These are phyloP conservation scores for Paecilomyces variotii DNA, from an alignment of 2,329 filamentous ascomycete species.

Conservation along the genomic window DNA sequence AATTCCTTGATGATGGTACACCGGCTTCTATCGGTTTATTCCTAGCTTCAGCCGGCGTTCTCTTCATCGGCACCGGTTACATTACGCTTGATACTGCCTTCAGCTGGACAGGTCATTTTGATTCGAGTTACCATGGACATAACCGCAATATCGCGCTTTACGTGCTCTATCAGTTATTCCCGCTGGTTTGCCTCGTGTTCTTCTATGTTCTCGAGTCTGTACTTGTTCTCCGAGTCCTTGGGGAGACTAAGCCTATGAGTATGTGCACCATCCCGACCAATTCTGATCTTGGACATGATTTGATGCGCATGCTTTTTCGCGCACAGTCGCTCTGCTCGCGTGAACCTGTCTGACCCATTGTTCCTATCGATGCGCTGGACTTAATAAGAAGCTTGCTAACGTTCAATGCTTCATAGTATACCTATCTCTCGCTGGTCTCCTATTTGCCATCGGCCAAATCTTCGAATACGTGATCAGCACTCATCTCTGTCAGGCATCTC, in stretches of 20 bases:
- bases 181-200: slow-evolving; percentile 77
- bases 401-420: slow-evolving; percentile 49
- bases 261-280: slow-evolving; percentile 24
- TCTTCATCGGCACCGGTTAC: slow-evolving; percentile 89
- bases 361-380: background rate
- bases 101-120: slow-evolving; percentile 72
- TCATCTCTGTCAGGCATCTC: slow-evolving; percentile 77
- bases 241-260: slow-evolving; percentile 85
- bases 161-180: slow-evolving; percentile 83
- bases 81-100: slow-evolving; percentile 92
- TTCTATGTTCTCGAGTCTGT: slow-evolving; percentile 80
- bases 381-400: slow-evolving; percentile 1
- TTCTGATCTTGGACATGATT: background rate
- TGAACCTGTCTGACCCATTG: background rate
- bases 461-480: slow-evolving; percentile 94
- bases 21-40: slow-evolving; percentile 72
- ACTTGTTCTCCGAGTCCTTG: slow-evolving; percentile 76
- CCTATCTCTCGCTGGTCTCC: slow-evolving; percentile 61
- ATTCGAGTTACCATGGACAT: slow-evolving; percentile 45
- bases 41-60: slow-evolving; percentile 56
- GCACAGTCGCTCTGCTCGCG: background rate
- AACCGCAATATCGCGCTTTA: slow-evolving; percentile 81
- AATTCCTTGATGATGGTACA: slow-evolving; percentile 89
- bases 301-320: background rate
- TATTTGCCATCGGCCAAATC: slow-evolving; percentile 87